Percentiles rank a stretch among this genome's conserved stretches.
phyloP scores from a whole-genome alignment of 495 filamentous ascomycete species.

The Xylaria flabelliformis region DNA sequence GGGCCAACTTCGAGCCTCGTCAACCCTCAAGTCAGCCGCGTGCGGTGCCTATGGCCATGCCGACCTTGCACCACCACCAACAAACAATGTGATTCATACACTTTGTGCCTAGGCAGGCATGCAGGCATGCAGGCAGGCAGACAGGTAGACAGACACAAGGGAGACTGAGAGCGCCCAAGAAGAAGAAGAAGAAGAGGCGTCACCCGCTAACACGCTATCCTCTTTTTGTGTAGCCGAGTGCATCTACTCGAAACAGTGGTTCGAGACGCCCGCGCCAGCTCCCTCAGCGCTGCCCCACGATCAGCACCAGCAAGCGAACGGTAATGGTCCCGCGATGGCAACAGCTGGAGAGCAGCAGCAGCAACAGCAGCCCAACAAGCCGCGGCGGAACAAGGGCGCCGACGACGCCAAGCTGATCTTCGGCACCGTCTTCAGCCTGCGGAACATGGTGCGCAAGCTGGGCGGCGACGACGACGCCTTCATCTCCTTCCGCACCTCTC shows the following conservation, averaged over 20 bases:
- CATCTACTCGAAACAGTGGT: slow-evolving; percentile 90
- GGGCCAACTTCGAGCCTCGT: slow-evolving; percentile 1
- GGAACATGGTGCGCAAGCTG: slow-evolving; percentile 96
- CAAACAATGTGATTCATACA: slow-evolving; percentile 9
- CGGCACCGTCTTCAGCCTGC: slow-evolving; percentile 91
- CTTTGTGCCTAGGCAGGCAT: not conserved
- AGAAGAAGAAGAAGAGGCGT: not conserved
- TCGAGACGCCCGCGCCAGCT: slow-evolving; percentile 33
- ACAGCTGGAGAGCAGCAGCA: slow-evolving; percentile 10
- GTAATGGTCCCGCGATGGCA: not conserved
- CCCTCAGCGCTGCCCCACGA: slow-evolving; percentile 28
- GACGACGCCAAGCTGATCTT: slow-evolving; percentile 98
- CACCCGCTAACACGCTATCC: slow-evolving; percentile 26
- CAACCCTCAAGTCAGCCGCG: slow-evolving; percentile 1
- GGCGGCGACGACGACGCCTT: slow-evolving; percentile 93
- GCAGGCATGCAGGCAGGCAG: not conserved
- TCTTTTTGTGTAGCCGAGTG: slow-evolving; percentile 72
- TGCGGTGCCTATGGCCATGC: slow-evolving; percentile 26
- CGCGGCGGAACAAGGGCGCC: slow-evolving; percentile 64
- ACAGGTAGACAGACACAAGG: not conserved
- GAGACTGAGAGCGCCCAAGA: not conserved
- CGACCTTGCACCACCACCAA: not conserved
- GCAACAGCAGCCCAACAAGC: slow-evolving; percentile 30
- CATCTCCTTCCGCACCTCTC: slow-evolving; percentile 84
- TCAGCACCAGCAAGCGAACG: slow-evolving; percentile 6